Evolutionary conservation across 2,329 filamentous ascomycete species (phyloP).

Genomic region (Aspergillus thermomutatus): DNA sequence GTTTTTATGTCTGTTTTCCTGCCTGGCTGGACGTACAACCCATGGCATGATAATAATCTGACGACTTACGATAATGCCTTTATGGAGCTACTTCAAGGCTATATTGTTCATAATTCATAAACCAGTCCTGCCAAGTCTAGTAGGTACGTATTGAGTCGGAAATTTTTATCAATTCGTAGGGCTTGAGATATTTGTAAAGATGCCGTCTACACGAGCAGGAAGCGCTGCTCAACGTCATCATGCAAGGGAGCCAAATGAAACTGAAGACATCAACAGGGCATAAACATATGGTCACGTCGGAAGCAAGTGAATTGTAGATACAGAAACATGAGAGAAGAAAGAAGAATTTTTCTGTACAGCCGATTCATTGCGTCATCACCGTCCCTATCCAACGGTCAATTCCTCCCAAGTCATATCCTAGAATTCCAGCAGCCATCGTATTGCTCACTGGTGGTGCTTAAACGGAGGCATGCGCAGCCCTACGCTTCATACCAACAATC

Average conservation of each 20-base stretch:
- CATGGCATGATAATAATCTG: neutral
- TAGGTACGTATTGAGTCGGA: neutral
- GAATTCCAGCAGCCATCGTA: neutral
- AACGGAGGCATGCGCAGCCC: constrained; percentile 3
- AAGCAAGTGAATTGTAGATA: neutral
- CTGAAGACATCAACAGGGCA: neutral
- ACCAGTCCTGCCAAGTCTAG: neutral
- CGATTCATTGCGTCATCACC: neutral
- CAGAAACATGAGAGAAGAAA: neutral
- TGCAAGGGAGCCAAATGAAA: neutral
- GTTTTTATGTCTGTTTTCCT: neutral
- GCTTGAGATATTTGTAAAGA: neutral
- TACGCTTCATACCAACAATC: constrained; percentile 59
- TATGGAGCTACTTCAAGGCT: neutral
- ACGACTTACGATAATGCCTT: neutral
- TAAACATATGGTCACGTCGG: neutral
- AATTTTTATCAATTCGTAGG: neutral
- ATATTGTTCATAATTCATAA: neutral
- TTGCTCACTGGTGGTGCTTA: neutral
- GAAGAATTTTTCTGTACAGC: neutral
- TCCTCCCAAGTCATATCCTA: neutral
- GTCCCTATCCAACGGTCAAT: neutral
- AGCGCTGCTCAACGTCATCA: neutral
- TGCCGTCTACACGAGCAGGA: neutral
- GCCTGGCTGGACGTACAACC: neutral